These are phyloP conservation scores for Phytophthora megakarya DNA, from an alignment of 352 stramenopile species.

Conservation along the genomic window DNA sequence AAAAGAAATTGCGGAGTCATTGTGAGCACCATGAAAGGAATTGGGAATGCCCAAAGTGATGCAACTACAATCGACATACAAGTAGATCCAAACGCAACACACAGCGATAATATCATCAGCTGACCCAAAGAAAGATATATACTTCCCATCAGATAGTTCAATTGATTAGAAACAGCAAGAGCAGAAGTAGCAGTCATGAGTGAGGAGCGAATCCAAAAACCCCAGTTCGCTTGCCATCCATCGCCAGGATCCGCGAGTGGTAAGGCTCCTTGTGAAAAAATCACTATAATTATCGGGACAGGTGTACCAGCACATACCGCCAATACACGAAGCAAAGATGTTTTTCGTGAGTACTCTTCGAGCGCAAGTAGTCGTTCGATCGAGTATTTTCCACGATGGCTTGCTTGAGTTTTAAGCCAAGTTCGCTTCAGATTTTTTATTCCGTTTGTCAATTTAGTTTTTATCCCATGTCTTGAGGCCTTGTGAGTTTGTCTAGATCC, in stretches of 20 bases:
- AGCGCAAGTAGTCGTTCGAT: constrained; percentile 33
- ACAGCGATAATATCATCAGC: neutral
- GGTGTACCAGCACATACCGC: constrained; percentile 24
- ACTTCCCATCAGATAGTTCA: constrained; percentile 7
- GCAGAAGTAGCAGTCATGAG: constrained; percentile 1
- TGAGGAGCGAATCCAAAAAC: constrained; percentile 23
- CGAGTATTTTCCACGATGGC: constrained; percentile 33
- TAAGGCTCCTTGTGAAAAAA: constrained; percentile 18
- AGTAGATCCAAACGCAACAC: constrained; percentile 5
- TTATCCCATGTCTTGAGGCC: neutral
- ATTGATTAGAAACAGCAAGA: constrained; percentile 6
- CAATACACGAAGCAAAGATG: constrained; percentile 18
- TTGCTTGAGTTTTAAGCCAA: constrained; percentile 29
- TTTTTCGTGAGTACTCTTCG: constrained; percentile 27
- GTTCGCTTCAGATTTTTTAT: constrained; percentile 1
- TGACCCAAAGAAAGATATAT: constrained; percentile 11
- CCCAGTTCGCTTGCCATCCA: constrained; percentile 30
- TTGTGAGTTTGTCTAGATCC: neutral
- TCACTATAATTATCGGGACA: constrained; percentile 22
- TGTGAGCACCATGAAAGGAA: constrained; percentile 26
- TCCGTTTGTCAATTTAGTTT: neutral
- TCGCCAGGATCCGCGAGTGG: constrained; percentile 16
- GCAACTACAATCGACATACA: constrained; percentile 6
- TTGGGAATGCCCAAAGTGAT: constrained; percentile 23
- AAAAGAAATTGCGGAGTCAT: constrained; percentile 13